These are phyloP conservation scores for Boletus pseudopeckii DNA, from an alignment of 768 basidiomycete genomes.

Conservation along the genomic window DNA sequence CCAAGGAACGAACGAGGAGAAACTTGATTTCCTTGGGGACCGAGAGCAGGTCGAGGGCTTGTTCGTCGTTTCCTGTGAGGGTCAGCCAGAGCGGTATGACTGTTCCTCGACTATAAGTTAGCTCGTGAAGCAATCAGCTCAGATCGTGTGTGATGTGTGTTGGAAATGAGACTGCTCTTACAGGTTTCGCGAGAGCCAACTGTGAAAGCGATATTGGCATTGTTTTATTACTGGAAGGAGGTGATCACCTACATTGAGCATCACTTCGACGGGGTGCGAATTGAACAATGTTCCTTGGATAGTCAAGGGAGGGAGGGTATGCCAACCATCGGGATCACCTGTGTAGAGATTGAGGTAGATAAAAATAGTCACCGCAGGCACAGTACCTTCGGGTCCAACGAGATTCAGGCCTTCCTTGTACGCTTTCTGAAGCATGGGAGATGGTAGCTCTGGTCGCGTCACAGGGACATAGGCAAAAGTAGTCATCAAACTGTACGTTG, in stretches of 20 bases:
- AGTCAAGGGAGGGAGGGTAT: slow-evolving; percentile 29
- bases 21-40: slow-evolving; percentile 39
- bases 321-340: slow-evolving; percentile 42
- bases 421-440: slow-evolving; percentile 35
- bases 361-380: background rate
- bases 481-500: slow-evolving; percentile 28
- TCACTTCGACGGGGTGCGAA: slow-evolving; percentile 27
- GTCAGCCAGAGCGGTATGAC: slow-evolving; percentile 50
- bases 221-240: background rate
- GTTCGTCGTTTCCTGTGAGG: slow-evolving; percentile 41
- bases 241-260: slow-evolving; percentile 30
- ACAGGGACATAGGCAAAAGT: slow-evolving; percentile 34
- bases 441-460: slow-evolving; percentile 34
- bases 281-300: slow-evolving; percentile 37
- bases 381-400: slow-evolving; percentile 33
- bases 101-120: slow-evolving; percentile 49
- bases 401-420: slow-evolving; percentile 33
- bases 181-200: slow-evolving; percentile 51
- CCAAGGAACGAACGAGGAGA: slow-evolving; percentile 44
- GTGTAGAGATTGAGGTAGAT: background rate
- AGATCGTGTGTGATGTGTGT: background rate
- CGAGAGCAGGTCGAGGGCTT: slow-evolving; percentile 50
- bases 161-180: slow-evolving; percentile 17
- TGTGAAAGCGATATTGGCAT: slow-evolving; percentile 15
- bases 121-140: slow-evolving; percentile 27